These are phyloP conservation scores for Kodamaea restingae DNA, from an alignment of 805 yeast genomes.

Conservation along the genomic window DNA sequence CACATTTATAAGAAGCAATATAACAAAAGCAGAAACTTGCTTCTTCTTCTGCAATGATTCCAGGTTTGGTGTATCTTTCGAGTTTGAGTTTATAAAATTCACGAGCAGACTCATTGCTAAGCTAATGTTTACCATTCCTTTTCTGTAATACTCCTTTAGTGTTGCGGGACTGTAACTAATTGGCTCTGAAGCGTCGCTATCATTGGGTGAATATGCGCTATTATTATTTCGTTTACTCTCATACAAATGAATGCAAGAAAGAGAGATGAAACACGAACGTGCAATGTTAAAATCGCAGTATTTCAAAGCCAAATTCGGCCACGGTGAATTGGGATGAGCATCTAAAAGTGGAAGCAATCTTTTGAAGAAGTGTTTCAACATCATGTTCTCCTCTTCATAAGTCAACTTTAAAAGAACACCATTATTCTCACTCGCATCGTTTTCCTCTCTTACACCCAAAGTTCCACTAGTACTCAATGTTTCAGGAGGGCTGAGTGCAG, in stretches of 20 bases:
- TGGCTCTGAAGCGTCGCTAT: no score
- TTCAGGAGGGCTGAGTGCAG: not conserved
- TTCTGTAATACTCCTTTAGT: slow-evolving; percentile 40
- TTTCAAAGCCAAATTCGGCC: slow-evolving; percentile 56
- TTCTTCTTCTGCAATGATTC: slow-evolving; percentile 13
- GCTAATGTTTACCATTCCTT: slow-evolving; percentile 52
- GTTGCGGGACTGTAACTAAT: slow-evolving; percentile 1
- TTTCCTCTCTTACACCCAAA: not conserved
- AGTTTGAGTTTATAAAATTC: slow-evolving; percentile 24
- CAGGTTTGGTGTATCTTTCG: slow-evolving; percentile 1
- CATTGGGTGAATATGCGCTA: slow-evolving; percentile 27
- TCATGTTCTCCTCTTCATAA: slow-evolving; percentile 49
- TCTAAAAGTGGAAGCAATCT: slow-evolving; percentile 50
- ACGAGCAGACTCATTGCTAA: slow-evolving; percentile 54
- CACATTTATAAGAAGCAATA: slow-evolving; percentile 49
- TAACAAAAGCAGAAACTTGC: slow-evolving; percentile 33
- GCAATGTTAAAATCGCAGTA: slow-evolving; percentile 58
- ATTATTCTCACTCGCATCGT: not conserved
- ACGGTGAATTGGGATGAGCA: slow-evolving; percentile 58
- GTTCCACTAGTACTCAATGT: not conserved
- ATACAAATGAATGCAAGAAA: slow-evolving; percentile 55
- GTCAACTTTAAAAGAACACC: slow-evolving; percentile 17
- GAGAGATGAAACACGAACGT: slow-evolving; percentile 52
- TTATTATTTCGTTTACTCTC: slow-evolving; percentile 34
- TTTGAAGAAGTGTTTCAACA: slow-evolving; percentile 54